Evolutionary conservation across 192 early-diverging fungal species (phyloP), one percentile per base, ranked within the genome.

Genomic region (Spizellomyces sp.): DNA sequence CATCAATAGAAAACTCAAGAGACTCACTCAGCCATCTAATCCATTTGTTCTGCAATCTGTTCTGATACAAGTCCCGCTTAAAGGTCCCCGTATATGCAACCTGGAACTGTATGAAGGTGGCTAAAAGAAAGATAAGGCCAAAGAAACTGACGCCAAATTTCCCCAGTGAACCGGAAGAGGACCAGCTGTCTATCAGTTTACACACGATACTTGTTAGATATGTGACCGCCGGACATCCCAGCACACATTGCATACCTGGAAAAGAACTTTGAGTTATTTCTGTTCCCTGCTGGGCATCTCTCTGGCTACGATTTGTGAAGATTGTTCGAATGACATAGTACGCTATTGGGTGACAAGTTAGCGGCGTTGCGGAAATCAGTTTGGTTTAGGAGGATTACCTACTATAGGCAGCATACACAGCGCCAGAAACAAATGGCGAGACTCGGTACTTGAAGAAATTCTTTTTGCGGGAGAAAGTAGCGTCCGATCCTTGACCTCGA

Each of bases 391-490:
- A 56, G 54, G n/a, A 5, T 42, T 75, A 80, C 10, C 55, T 50
- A 5, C 77, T 60, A 47, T 83, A 83, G 21, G 67, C 81, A n/a
- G 73, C 42, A 56, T 83, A 83, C 8, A 83, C 81, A 27, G 55
- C 47, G 6, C 79, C 81, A 17, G 73, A 76, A 14, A 83, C 81
- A 45, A 78, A 69, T 19, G 81, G 79, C 12, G 75, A 77, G 0
- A 83, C 41, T 12, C 81, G 76, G 62, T 70, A 82, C 12, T 75
- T 73, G 73, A 83, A 83, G 47, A 83, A 79, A 56, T 80, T 83
- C 45, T 78, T 73, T 19, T 59, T 67, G 46, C 60, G 14, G 14
- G 76, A 67, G 42, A 67, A 70, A 9, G 54, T 67, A n/a, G 73
- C 70, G 66, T 83, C 81, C 3, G 78, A 72, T 17, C 81, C 79